Base-by-base conservation (phyloP, 2,329 filamentous ascomycete genomes). In the Fusarium sarcochroum region DNA sequence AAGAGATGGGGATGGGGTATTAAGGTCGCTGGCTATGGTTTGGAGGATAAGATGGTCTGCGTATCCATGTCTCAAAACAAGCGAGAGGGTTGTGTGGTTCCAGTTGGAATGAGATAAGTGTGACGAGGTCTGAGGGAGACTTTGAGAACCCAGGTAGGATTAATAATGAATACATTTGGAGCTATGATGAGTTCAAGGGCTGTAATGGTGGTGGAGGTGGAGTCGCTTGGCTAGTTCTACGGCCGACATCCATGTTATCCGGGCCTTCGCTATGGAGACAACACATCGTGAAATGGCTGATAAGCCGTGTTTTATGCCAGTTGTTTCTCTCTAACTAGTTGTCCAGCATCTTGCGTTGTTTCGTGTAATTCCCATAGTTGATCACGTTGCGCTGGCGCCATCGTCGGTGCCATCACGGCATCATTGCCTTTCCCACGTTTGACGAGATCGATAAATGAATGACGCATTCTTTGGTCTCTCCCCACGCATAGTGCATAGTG, bases 121-220 rank as follows among this genome's bases (percentile, higher is more conserved):
- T 69, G 68, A 71, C 64, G 68, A 68, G 34, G 68, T 30, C 27
- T 30, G 17, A 32, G 27, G 44, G 42, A 34, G 45, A 51, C 46
- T 15, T 23, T 27, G 41, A 32, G 32, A 48, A 40, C 14, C 60
- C 41, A 45, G 46, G 46, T 27, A 54, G 63, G 67, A 69, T 69
- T 69, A 69, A 70, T 69, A 69, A 69, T 69, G 52, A 48, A 48
- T 61, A 42, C 49, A 55, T 63, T 63, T 57, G 59, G 59, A 49
- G 44, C 58, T 44, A 70, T 70, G 63, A 68, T 70, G 66, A 70
- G 67, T 70, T 41, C 58, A 68, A 60, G 54, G 30, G 47, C 61
- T 30, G 34, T 69, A 62, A 63, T 70, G 67, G 63, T 61, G 59
- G 68, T 68, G 49, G 37, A 50, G 63, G 64, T 70, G 67, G 67